Evolutionary conservation across 2,329 filamentous ascomycete genomes (phyloP).

Genomic region (Fusarium sp.): DNA sequence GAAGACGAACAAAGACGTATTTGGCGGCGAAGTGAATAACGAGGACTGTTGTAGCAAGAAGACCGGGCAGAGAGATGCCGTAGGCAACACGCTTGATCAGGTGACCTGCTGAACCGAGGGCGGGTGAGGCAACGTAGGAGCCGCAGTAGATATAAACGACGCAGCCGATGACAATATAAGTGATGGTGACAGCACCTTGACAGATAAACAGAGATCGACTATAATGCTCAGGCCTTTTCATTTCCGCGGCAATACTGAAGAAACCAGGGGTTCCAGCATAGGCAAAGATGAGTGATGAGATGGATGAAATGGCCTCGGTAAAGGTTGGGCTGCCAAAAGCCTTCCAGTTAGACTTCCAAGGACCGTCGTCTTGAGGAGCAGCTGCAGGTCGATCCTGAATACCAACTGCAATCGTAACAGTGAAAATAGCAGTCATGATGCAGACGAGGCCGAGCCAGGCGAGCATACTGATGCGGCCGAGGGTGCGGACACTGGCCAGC

Average conservation of each 20-base stretch:
- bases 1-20: constrained; percentile 32
- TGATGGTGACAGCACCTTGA: constrained; percentile 45
- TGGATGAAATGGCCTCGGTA: constrained; percentile 46
- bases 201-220: constrained; percentile 43
- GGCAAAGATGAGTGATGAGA: constrained; percentile 52
- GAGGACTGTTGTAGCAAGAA: constrained; percentile 44
- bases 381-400: constrained; percentile 31
- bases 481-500: constrained; percentile 49
- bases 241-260: constrained; percentile 48
- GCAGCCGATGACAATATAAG: constrained; percentile 49
- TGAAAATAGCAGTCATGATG: constrained; percentile 39
- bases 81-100: constrained; percentile 58
- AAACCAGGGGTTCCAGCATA: constrained; percentile 52
- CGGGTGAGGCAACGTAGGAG: constrained; percentile 58
- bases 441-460: constrained; percentile 44
- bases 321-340: constrained; percentile 47
- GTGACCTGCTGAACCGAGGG: constrained; percentile 57
- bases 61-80: constrained; percentile 49
- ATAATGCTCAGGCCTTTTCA: constrained; percentile 46
- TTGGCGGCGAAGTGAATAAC: constrained; percentile 42
- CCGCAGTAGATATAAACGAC: constrained; percentile 61
- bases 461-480: constrained; percentile 48
- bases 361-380: constrained; percentile 28
- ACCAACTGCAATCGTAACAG: constrained; percentile 38
- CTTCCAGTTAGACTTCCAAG: constrained; percentile 49